phyloP scores from a whole-genome alignment of 2,329 filamentous ascomycete genomes.

The Metarhizium humberi region DNA sequence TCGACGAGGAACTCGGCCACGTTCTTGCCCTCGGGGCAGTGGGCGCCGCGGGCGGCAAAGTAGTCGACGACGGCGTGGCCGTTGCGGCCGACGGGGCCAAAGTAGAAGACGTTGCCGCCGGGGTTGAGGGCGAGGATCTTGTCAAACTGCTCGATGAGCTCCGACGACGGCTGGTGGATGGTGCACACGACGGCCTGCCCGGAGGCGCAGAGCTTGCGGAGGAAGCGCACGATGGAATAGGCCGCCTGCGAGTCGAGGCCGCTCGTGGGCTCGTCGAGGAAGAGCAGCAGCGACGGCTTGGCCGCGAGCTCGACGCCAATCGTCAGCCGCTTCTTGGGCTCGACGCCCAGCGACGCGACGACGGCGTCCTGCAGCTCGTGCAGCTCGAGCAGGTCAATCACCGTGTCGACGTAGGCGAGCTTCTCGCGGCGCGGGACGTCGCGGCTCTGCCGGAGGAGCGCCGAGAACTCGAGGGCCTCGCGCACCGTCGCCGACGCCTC shows the following conservation, averaged over 20 bases:
- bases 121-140: constrained; percentile 40
- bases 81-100: constrained; percentile 40
- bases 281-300: constrained; percentile 48
- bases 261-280: constrained; percentile 50
- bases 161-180: constrained; percentile 46
- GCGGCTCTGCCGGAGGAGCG: constrained; percentile 49
- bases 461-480: constrained; percentile 57
- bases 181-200: constrained; percentile 51
- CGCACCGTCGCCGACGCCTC: constrained; percentile 54
- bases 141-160: constrained; percentile 46
- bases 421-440: constrained; percentile 50
- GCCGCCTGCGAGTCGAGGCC: constrained; percentile 47
- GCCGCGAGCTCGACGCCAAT: constrained; percentile 45
- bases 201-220: constrained; percentile 47
- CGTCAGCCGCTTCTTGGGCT: constrained; percentile 45
- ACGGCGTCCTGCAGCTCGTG: constrained; percentile 51
- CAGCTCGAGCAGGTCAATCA: constrained; percentile 58
- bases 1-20: constrained; percentile 41
- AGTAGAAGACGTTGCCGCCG: constrained; percentile 44
- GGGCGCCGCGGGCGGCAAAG: constrained; percentile 50
- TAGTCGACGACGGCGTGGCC: constrained; percentile 37
- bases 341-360: constrained; percentile 48
- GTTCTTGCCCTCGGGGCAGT: constrained; percentile 49
- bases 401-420: constrained; percentile 54
- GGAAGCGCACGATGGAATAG: constrained; percentile 49